Conservation (phyloP, 1,284 basidiomycete species). For the Cryptococcus sp. region DNA sequence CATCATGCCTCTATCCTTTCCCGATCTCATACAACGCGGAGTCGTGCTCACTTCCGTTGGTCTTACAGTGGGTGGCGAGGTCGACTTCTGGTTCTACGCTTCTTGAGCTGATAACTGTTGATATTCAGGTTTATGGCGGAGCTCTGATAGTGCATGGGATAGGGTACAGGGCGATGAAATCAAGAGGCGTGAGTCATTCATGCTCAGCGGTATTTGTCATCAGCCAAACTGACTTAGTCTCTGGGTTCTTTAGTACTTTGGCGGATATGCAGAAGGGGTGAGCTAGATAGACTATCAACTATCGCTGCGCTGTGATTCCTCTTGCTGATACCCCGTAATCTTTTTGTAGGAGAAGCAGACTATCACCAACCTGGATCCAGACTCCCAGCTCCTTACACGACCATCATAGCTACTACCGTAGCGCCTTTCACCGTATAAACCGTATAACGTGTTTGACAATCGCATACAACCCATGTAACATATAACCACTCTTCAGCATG, state of each 20-base stretch:
- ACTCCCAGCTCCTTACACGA: conserved; percentile 1
- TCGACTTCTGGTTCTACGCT: not conserved
- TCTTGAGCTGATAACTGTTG: not conserved
- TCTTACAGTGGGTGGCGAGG: conserved; percentile 19
- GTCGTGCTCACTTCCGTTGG: conserved; percentile 28
- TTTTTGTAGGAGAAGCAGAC: conserved; percentile 2
- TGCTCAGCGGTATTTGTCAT: not conserved
- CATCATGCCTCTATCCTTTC: conserved; percentile 25
- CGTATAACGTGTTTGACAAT: too few relatives aligned
- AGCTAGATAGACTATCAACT: not conserved
- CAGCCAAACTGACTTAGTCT: conserved; percentile 6
- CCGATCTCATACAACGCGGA: conserved; percentile 26
- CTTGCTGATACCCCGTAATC: too few relatives aligned
- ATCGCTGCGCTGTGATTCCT: not conserved
- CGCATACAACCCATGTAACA: too few relatives aligned
- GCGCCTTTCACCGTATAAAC: too few relatives aligned
- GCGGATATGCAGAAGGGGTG: conserved; percentile 13
- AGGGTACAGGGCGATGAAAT: conserved; percentile 14
- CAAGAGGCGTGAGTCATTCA: conserved; percentile 15
- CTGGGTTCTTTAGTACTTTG: conserved; percentile 13
- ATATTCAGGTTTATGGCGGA: conserved; percentile 18
- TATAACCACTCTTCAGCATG: too few relatives aligned
- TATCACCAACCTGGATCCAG: not conserved
- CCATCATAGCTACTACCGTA: conserved; percentile 13
- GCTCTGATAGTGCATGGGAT: conserved; percentile 23